Percentiles rank a stretch among this genome's conserved stretches.
Conservation (phyloP, 1,284 basidiomycete species). For the Peniophora sp. region DNA sequence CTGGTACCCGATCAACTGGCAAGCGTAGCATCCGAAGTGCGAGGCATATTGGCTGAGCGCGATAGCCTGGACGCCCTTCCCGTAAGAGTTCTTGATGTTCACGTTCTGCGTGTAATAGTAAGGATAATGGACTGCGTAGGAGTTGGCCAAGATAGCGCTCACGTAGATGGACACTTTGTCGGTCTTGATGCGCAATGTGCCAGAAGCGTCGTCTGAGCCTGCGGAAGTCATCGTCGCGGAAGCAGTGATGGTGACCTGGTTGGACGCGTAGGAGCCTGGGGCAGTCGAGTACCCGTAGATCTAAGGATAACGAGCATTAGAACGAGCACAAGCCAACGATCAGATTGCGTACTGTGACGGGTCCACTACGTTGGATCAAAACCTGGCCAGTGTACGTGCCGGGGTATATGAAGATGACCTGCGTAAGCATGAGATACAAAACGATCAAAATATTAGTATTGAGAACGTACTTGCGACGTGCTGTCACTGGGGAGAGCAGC, state of each 20-base stretch:
- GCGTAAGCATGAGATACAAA: conserved; percentile 17
- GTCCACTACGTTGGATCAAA: conserved; percentile 33
- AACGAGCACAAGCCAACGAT: background rate
- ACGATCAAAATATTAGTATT: no score
- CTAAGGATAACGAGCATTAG: conserved; percentile 16
- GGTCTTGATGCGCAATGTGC: conserved; percentile 45
- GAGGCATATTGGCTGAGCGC: conserved; percentile 46
- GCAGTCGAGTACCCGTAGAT: conserved; percentile 39
- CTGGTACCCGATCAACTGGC: conserved; percentile 45
- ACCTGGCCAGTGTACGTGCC: conserved; percentile 49
- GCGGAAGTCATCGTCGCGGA: conserved; percentile 31
- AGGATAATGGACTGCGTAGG: no score
- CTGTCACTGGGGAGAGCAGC: conserved; percentile 35
- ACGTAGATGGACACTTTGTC: conserved; percentile 41
- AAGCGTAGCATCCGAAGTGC: conserved; percentile 42
- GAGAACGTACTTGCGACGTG: background rate
- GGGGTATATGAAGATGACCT: conserved; percentile 45
- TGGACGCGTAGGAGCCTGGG: conserved; percentile 24
- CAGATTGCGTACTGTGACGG: conserved; percentile 14
- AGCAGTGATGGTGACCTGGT: conserved; percentile 35
- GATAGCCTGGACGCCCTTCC: conserved; percentile 42
- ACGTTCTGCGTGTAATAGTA: conserved; percentile 24
- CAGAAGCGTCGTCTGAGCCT: conserved; percentile 46
- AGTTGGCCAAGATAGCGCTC: no score
- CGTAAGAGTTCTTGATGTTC: conserved; percentile 46